Conservation (phyloP, 352 stramenopile genomes). For the Globisporangium heterothallicum region DNA sequence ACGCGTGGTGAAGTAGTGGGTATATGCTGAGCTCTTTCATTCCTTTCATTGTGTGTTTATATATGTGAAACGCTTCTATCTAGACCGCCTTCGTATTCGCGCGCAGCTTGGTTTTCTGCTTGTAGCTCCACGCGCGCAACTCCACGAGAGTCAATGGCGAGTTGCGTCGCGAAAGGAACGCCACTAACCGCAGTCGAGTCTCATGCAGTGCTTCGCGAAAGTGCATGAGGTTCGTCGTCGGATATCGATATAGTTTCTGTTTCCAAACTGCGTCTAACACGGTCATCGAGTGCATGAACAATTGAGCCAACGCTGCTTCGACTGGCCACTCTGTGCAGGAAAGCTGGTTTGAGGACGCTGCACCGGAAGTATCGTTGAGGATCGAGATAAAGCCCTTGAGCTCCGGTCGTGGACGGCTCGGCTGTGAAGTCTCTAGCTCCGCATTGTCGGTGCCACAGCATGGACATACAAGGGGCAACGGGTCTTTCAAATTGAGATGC, state of each 20-base stretch:
- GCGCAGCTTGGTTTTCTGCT: slow-evolving; percentile 17
- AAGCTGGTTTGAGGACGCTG: slow-evolving; percentile 32
- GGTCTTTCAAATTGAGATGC: slow-evolving; percentile 65
- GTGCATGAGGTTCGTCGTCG: slow-evolving; percentile 51
- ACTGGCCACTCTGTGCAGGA: slow-evolving; percentile 32
- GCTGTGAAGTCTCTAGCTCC: slow-evolving; percentile 47
- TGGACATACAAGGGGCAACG: slow-evolving; percentile 51
- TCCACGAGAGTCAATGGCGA: slow-evolving; percentile 43
- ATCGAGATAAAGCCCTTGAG: slow-evolving; percentile 45
- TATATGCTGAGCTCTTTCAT: too few relatives aligned
- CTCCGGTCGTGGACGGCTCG: slow-evolving; percentile 45
- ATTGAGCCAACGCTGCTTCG: slow-evolving; percentile 45
- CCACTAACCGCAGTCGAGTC: slow-evolving; percentile 37
- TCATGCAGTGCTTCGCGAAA: slow-evolving; percentile 55
- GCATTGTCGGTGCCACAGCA: slow-evolving; percentile 67
- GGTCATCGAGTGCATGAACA: slow-evolving; percentile 59
- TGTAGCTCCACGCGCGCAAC: slow-evolving; percentile 42
- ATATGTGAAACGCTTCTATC: neutral
- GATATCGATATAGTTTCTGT: slow-evolving; percentile 40
- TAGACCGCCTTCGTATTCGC: slow-evolving; percentile 11
- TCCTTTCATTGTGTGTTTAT: neutral
- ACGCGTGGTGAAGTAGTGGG: neutral
- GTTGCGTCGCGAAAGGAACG: slow-evolving; percentile 41
- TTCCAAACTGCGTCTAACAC: slow-evolving; percentile 58
- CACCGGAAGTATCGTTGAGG: slow-evolving; percentile 37